phyloP scores from a whole-genome alignment of 768 basidiomycete genomes.

The Leucogyrophana mollusca region DNA sequence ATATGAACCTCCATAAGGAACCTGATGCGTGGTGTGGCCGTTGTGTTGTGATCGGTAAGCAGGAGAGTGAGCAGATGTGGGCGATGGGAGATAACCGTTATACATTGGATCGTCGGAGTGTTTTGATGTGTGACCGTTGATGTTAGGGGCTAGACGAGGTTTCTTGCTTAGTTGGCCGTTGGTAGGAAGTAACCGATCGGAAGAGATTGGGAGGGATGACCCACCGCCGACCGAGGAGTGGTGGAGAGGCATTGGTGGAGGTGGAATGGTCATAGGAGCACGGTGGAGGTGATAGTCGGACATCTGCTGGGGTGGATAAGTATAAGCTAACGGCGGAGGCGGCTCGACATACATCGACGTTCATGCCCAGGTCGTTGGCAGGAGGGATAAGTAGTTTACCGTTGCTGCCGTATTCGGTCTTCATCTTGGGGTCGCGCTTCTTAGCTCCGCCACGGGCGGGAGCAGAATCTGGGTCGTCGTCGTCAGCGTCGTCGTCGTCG shows the following conservation, averaged over 20 bases:
- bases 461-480: constrained; percentile 28
- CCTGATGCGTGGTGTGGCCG: constrained; percentile 24
- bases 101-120: constrained; percentile 29
- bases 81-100: constrained; percentile 29
- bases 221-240: constrained; percentile 17
- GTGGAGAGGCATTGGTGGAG: constrained; percentile 30
- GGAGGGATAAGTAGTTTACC: constrained; percentile 16
- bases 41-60: constrained; percentile 24
- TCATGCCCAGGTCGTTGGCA: constrained; percentile 16
- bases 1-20: constrained; percentile 20
- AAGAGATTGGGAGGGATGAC: constrained; percentile 31
- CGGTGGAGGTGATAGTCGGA: constrained; percentile 27
- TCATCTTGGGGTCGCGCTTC: constrained; percentile 27
- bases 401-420: constrained; percentile 23
- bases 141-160: constrained; percentile 25
- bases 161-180: constrained; percentile 23
- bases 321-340: not conserved
- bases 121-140: constrained; percentile 20
- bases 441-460: constrained; percentile 14
- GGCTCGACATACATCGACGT: constrained; percentile 21
- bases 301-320: constrained; percentile 19
- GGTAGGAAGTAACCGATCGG: constrained; percentile 27
- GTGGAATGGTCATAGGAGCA: constrained; percentile 31
- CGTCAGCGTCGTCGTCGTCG: constrained; percentile 34
- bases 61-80: constrained; percentile 25